Base-by-base conservation (phyloP, 345 rosid species). In the Raphanus raphanistrum region DNA sequence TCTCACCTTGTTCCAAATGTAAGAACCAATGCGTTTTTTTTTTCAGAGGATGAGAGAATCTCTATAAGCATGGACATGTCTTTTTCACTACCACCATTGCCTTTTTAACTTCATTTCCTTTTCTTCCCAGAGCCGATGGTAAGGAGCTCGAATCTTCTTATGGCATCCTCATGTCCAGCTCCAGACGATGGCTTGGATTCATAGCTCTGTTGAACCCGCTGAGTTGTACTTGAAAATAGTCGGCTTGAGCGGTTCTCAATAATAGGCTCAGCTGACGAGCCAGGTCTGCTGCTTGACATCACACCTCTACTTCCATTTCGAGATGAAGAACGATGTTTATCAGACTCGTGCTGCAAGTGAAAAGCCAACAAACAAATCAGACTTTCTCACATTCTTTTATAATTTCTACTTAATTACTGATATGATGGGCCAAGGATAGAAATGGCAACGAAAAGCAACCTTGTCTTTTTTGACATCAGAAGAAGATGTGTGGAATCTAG, bases 81-180 rank as follows among this genome's bases (percentile, higher is more conserved):
- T 32, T 45, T 45, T 48, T 28, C 74, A 13, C 6, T 32, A 21
- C 8, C 69, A 21, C 8, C 69, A 69, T 48, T 13, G 15, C 9
- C 70, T 48, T 68, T 69, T 69, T 35, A 27, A 41, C 55, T 79
- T 84, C 85, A 87, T 80, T 85, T 88, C 66, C 63, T 73, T 79
- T 87, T 81, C 78, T 85, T 88, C 26, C 86, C 85, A 10, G 85
- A 26, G 66, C 90, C 87, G 6, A 91, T 78, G 43, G 94, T 80
- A 41, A 95, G 87, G 62, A 90, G 87, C 82, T 95, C 98, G 2
- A 95, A 89, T 89, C 90, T 91, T 76, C 87, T 74, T 13, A 90
- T 79, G 54, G 91, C 68, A 26, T 92, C 98, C 72, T 89, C 92
- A n/a, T 88, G 91, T 32, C 88, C 71, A 48, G 84, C 84, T 32